Conservation (phyloP, 306 rosid species). For the Rosa multiflora region DNA sequence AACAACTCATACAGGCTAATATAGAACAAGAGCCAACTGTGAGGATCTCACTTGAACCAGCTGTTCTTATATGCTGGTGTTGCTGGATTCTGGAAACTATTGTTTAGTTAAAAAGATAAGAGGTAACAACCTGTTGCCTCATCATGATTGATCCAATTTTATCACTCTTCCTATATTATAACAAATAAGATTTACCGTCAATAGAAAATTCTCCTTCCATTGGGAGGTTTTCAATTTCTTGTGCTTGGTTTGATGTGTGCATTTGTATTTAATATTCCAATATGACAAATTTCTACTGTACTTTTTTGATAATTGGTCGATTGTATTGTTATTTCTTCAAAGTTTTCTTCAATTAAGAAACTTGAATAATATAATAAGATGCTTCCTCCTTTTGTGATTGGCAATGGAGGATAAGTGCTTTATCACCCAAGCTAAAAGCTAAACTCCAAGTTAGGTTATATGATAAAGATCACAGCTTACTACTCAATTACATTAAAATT, state of each 20-base stretch:
- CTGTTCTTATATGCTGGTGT: background rate
- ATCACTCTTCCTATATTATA: background rate
- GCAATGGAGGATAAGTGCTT: background rate
- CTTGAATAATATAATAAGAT: background rate
- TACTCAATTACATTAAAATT: background rate
- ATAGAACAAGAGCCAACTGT: background rate
- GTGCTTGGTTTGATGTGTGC: background rate
- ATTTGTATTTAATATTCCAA: background rate
- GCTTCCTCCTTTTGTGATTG: background rate
- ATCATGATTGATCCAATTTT: background rate
- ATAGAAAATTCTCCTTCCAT: background rate
- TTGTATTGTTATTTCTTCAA: background rate
- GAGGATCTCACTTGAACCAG: conserved; percentile 1
- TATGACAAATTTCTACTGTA: background rate
- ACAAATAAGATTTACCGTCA: background rate
- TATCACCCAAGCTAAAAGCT: background rate
- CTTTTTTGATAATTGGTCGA: background rate
- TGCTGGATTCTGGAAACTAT: background rate
- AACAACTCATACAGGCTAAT: background rate
- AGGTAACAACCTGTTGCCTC: background rate
- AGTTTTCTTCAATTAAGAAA: background rate
- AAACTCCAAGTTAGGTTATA: background rate
- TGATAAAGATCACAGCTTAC: background rate
- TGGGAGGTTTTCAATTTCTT: background rate
- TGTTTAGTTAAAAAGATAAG: background rate